Percentiles rank a stretch among this genome's conserved stretches.
Evolutionary conservation across 2,329 filamentous ascomycete genomes (phyloP).

Genomic region (Stemphylium beticola): DNA sequence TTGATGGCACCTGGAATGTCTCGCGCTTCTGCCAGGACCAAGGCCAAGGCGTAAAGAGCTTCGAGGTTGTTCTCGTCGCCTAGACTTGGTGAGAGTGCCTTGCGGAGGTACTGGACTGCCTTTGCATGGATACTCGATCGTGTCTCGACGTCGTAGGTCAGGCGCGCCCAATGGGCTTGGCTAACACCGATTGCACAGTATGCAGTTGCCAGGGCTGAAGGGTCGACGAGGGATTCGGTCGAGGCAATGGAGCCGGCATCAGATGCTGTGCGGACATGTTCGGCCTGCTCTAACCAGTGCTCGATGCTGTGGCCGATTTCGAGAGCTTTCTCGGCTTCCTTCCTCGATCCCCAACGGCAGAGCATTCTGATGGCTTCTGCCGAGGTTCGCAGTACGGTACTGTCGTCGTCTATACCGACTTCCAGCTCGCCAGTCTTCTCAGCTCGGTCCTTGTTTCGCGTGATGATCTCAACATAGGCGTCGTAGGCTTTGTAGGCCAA

Average conservation of each 20-base stretch:
- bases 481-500: constrained; percentile 89
- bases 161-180: constrained; percentile 84
- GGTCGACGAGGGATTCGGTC: constrained; percentile 57
- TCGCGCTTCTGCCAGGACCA: constrained; percentile 87
- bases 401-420: constrained; percentile 77
- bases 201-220: constrained; percentile 65
- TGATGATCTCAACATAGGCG: constrained; percentile 88
- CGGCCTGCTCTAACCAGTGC: constrained; percentile 70
- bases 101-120: constrained; percentile 77
- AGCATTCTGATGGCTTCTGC: constrained; percentile 80
- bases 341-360: constrained; percentile 77
- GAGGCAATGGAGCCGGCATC: constrained; percentile 37
- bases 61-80: constrained; percentile 73
- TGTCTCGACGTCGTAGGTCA: constrained; percentile 75
- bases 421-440: constrained; percentile 75
- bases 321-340: constrained; percentile 79
- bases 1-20: constrained; percentile 82
- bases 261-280: constrained; percentile 34
- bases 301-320: constrained; percentile 74
- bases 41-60: constrained; percentile 77
- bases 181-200: constrained; percentile 87
- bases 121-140: constrained; percentile 77
- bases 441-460: constrained; percentile 81
- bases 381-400: constrained; percentile 76
- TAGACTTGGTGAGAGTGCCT: constrained; percentile 71